These are phyloP conservation scores for Nannochloris sp. DNA, from an alignment of 139 green algal genomes.

Conservation along the genomic window DNA sequence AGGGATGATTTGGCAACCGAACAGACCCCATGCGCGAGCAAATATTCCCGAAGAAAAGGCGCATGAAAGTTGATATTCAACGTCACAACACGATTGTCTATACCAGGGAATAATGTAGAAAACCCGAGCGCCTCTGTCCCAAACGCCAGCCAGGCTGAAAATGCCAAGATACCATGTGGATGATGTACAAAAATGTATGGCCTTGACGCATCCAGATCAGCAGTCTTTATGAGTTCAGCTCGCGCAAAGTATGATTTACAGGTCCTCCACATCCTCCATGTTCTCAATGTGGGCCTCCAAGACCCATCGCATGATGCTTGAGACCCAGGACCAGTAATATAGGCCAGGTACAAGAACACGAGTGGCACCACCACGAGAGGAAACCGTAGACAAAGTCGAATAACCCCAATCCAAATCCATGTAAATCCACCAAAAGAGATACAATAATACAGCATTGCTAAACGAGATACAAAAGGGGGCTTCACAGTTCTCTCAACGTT, in stretches of 20 bases:
- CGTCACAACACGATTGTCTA: slow-evolving; percentile 16
- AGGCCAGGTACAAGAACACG: not conserved
- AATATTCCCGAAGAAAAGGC: slow-evolving; percentile 18
- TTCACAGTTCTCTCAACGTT: not conserved
- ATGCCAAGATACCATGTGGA: slow-evolving; percentile 21
- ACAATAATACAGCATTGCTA: slow-evolving; percentile 10
- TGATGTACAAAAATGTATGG: slow-evolving; percentile 23
- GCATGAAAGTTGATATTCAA: slow-evolving; percentile 24
- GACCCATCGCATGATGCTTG: not conserved
- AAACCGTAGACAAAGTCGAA: slow-evolving; percentile 1
- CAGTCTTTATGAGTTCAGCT: slow-evolving; percentile 17
- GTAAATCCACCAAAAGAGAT: slow-evolving; percentile 5
- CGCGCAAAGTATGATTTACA: slow-evolving; percentile 18
- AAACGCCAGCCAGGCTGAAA: slow-evolving; percentile 6
- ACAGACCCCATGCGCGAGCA: slow-evolving; percentile 16
- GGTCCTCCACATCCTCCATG: slow-evolving; percentile 17
- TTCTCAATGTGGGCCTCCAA: slow-evolving; percentile 7
- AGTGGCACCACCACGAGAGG: not conserved
- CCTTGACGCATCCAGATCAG: slow-evolving; percentile 8
- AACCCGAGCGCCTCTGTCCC: slow-evolving; percentile 18
- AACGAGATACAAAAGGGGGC: not conserved
- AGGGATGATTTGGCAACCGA: slow-evolving; percentile 14
- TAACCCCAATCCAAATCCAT: slow-evolving; percentile 9
- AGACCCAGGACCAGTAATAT: not conserved
- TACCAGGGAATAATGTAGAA: slow-evolving; percentile 23